Evolutionary conservation across 768 basidiomycete genomes (phyloP), one percentile per base, ranked within the genome.

Genomic region (Amanita muscaria): DNA sequence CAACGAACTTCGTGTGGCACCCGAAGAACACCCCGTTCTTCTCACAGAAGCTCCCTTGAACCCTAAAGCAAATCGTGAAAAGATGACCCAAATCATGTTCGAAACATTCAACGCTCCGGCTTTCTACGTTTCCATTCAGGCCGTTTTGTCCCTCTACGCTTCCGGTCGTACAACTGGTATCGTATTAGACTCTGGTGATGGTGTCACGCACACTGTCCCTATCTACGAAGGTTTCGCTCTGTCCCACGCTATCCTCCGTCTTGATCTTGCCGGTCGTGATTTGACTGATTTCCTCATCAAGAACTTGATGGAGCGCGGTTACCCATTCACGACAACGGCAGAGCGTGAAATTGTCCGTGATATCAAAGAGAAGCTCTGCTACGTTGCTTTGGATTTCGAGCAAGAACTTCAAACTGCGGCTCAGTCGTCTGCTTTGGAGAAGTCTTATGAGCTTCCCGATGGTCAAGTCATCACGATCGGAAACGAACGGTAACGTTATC

Each of bases 31-130:
- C 72, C 89, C 89, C 51, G 83, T 91, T 55, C 75, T 93, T 47
- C 73, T 91, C 60, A 93, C 89, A 49, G 89, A 93, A 66, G 89
- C 89, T 22, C 88, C 89, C 15, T 76, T 90, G 54, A 93, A 93
- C 73, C 88, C 89, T 55, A 91, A 91, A 71, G 83, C 83, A 46
- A 91, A 91, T 70, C 71, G 88, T 57, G 88, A 90, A 72, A 88
- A 89, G 76, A 89, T 86, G 83, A 90, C 88, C 51, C 88, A 92
- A 65, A 90, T 89, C 78, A 90, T 91, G 88, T 92, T 92, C 65
- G 88, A 92, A 71, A 92, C 88, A 10, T 91, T 91, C 77, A 91
- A 90, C 64, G 83, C 80, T 11, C 89, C 88, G 47, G 88, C 89
- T 9, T 88, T 91, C 76, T 90, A 90, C 73, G 87, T 90, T 53